A percentile compares a stretch with the other conserved stretches of the same genome.
Conservation (phyloP, 1,284 basidiomycete genomes). For the Moesziomyces antarcticus region DNA sequence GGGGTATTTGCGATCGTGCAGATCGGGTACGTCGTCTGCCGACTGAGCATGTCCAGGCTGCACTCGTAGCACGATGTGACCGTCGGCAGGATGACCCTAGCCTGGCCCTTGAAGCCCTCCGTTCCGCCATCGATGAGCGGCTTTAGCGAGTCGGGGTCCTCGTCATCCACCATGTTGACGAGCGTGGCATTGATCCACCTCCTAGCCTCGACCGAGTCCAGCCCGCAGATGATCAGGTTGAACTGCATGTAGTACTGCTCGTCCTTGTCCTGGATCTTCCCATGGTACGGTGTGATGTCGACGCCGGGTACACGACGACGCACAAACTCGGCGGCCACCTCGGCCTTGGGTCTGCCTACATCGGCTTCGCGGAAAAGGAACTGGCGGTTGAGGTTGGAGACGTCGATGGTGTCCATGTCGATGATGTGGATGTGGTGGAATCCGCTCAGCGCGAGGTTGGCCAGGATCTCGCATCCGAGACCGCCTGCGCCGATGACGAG, state of each 20-base stretch:
- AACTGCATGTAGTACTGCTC: slow-evolving; percentile 97
- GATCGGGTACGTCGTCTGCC: slow-evolving; percentile 95
- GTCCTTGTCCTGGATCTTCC: slow-evolving; percentile 98
- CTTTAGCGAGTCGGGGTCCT: slow-evolving; percentile 90
- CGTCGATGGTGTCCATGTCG: slow-evolving; percentile 99
- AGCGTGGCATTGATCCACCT: slow-evolving; percentile 99
- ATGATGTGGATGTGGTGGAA: slow-evolving; percentile 99
- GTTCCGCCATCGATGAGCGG: slow-evolving; percentile 99
- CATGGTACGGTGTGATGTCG: slow-evolving; percentile 93
- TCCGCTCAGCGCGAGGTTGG: slow-evolving; percentile 73
- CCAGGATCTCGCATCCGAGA: slow-evolving; percentile 66
- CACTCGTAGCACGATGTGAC: slow-evolving; percentile 98
- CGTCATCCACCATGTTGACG: slow-evolving; percentile 83
- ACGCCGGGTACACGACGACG: slow-evolving; percentile 91
- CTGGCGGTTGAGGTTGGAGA: slow-evolving; percentile 97
- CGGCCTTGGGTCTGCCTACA: slow-evolving; percentile 93
- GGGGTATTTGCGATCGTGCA: slow-evolving; percentile 99
- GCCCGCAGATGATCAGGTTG: slow-evolving; percentile 93
- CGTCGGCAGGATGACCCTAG: slow-evolving; percentile 94
- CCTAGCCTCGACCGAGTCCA: slow-evolving; percentile 87
- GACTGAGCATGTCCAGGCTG: slow-evolving; percentile 96
- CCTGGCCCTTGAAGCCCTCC: slow-evolving; percentile 99
- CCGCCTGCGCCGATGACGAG: slow-evolving; percentile 81
- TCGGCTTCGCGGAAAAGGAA: slow-evolving; percentile 93
- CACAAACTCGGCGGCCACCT: slow-evolving; percentile 86